phyloP scores from a whole-genome alignment of 208 protist species.

The Leishmania major region DNA sequence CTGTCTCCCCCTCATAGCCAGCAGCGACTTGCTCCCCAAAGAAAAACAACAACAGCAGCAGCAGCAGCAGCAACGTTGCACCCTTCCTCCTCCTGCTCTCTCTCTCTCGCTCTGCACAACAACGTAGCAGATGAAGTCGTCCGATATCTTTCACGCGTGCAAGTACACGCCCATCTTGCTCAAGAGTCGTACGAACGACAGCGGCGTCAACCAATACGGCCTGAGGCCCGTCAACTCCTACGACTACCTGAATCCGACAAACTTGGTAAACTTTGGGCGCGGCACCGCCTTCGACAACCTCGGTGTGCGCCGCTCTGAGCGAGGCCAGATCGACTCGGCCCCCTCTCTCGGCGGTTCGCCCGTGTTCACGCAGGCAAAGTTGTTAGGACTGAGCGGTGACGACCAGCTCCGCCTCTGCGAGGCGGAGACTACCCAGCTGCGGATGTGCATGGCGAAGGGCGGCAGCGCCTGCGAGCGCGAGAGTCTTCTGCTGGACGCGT shows the following conservation, averaged over 20 bases:
- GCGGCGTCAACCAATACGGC: conserved; percentile 90
- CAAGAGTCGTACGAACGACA: conserved; percentile 64
- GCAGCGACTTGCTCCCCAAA: not conserved
- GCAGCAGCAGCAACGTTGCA: not conserved
- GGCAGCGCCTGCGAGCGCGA: conserved; percentile 79
- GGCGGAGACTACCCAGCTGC: conserved; percentile 83
- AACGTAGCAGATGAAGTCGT: conserved; percentile 51
- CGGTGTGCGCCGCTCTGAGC: conserved; percentile 73
- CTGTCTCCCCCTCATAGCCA: not conserved
- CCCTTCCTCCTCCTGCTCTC: not conserved
- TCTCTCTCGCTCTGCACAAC: not conserved
- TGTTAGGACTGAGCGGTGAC: conserved; percentile 81
- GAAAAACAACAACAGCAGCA: not conserved
- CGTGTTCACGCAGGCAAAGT: conserved; percentile 79
- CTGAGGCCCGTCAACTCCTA: conserved; percentile 79
- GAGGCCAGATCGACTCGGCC: conserved; percentile 82
- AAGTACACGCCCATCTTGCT: conserved; percentile 67
- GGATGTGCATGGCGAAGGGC: conserved; percentile 89
- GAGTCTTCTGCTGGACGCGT: conserved; percentile 70
- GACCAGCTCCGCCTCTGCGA: conserved; percentile 84
- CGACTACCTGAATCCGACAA: conserved; percentile 90
- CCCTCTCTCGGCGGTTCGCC: conserved; percentile 79
- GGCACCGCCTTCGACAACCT: conserved; percentile 89
- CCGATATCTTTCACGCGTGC: conserved; percentile 73
- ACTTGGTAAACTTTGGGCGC: conserved; percentile 89